phyloP scores from a whole-genome alignment of 768 basidiomycete genomes.

The Rhizopogon sp. region DNA sequence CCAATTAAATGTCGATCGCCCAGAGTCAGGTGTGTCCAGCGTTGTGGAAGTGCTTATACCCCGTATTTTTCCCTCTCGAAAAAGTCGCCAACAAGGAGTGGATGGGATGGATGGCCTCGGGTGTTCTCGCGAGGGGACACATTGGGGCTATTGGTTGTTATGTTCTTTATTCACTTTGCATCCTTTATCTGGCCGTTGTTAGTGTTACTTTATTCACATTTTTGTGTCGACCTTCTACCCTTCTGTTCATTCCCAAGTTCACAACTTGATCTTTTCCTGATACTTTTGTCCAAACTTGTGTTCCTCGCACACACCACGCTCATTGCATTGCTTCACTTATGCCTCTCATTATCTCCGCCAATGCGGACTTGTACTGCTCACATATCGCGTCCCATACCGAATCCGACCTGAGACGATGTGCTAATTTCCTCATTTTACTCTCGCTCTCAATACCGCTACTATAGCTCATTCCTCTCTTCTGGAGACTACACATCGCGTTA shows the following conservation, averaged over 20 bases:
- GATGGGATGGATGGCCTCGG: conserved; percentile 19
- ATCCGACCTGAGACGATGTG: conserved; percentile 6
- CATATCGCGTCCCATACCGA: conserved; percentile 4
- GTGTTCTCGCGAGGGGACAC: conserved; percentile 19
- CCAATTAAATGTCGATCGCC: background rate
- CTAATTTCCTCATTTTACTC: conserved; percentile 15
- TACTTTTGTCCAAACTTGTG: conserved; percentile 17
- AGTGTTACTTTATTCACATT: conserved; percentile 26
- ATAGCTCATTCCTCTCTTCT: conserved; percentile 7
- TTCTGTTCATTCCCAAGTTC: conserved; percentile 26
- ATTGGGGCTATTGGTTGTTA: conserved; percentile 63
- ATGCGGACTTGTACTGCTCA: conserved; percentile 10
- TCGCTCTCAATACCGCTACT: conserved; percentile 4
- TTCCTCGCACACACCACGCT: conserved; percentile 18
- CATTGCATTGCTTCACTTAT: conserved; percentile 31
- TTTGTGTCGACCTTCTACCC: conserved; percentile 27
- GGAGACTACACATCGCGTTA: conserved; percentile 9
- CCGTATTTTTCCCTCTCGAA: background rate
- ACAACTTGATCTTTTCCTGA: conserved; percentile 18
- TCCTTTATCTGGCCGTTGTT: conserved; percentile 17
- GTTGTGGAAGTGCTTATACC: background rate
- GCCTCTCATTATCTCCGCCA: conserved; percentile 25
- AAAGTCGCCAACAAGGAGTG: conserved; percentile 8
- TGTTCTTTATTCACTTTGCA: conserved; percentile 45
- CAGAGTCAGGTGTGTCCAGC: background rate